These are phyloP conservation scores for Phytophthora foliorum DNA, from an alignment of 352 stramenopile genomes.

Conservation along the genomic window DNA sequence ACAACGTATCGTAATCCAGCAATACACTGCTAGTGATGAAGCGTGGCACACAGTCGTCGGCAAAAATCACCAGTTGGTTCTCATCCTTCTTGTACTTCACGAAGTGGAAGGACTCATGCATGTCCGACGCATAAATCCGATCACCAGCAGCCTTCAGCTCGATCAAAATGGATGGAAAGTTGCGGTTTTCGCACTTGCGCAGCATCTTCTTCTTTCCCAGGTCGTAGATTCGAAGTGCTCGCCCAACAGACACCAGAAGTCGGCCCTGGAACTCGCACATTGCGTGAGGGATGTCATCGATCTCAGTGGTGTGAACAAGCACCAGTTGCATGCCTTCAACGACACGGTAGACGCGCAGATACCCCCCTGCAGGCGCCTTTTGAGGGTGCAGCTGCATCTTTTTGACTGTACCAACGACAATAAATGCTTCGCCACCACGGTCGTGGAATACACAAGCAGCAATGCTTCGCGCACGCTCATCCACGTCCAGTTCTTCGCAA, in stretches of 20 bases:
- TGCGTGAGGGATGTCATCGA: constrained; percentile 97
- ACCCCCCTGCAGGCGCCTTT: constrained; percentile 65
- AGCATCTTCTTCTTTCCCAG: constrained; percentile 99
- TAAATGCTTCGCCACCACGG: constrained; percentile 96
- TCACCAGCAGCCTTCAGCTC: constrained; percentile 95
- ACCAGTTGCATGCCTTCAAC: constrained; percentile 94
- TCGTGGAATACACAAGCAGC: constrained; percentile 96
- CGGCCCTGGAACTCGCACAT: constrained; percentile 98
- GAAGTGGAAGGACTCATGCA: constrained; percentile 97
- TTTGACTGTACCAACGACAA: constrained; percentile 97
- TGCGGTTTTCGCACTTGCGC: constrained; percentile 98
- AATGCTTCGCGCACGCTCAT: constrained; percentile 96
- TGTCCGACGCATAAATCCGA: constrained; percentile 96
- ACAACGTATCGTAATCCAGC: constrained; percentile 99
- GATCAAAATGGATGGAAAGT: constrained; percentile 94
- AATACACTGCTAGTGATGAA: constrained; percentile 88
- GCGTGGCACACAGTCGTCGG: constrained; percentile 94
- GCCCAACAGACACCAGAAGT: constrained; percentile 97
- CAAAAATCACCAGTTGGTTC: constrained; percentile 97
- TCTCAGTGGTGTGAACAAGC: constrained; percentile 96
- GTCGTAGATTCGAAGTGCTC: constrained; percentile 97
- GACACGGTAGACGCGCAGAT: constrained; percentile 95
- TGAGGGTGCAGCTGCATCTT: constrained; percentile 95
- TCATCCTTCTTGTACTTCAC: constrained; percentile 98
- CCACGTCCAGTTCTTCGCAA: constrained; percentile 94